Evolutionary conservation across 805 yeast genomes (phyloP), one percentile per base, ranked within the genome.

Genomic region (Torulaspora indica): DNA sequence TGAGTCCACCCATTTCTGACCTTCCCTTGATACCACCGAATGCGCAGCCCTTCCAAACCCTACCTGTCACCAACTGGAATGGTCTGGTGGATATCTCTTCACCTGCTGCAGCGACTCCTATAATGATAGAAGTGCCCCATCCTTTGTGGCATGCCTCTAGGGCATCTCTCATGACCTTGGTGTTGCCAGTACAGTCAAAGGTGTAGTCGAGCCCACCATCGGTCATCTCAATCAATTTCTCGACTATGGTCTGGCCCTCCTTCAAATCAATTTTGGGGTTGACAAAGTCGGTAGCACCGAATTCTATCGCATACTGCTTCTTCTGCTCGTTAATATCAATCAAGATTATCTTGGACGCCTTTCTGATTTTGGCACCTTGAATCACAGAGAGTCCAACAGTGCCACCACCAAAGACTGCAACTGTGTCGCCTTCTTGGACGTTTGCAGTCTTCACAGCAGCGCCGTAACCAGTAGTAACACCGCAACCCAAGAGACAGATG

Each of bases 21-120:
- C 97, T 85, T 64, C 98, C 98, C 73, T 93, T 93, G 63, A 93
- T 89, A 67, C 98, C 98, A 61, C 99, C 99, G 58, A 88, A 93
- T n/a, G 99, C 99, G 62, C 95, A 87, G 59, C 99, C 99, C 68
- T 79, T 85, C 98, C 98, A 91, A 42, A 86, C 95, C 72, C 98
- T 83, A 58, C 99, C 99, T 33, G 98, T 93, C 53, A 93, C 98
- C 68, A 93, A 79, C 75, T 91, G 98, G 86, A 93, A 93, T 49
- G 99, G 98, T 71, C 98, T 81, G 38, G 98, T 93, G 46, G 95
- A 71, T 53, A 95, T 90, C 72, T 93, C 98, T 71, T 89, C 76
- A 54, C 98, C 99, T 32, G 97, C 95, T 55, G 96, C 95, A 38
- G 98, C 99, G 56, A 93, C 99, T 68, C 98, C 98, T 64, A 93